Evolutionary conservation across 768 basidiomycete genomes (phyloP).

Genomic region (Cantharellus cinnabarinus): DNA sequence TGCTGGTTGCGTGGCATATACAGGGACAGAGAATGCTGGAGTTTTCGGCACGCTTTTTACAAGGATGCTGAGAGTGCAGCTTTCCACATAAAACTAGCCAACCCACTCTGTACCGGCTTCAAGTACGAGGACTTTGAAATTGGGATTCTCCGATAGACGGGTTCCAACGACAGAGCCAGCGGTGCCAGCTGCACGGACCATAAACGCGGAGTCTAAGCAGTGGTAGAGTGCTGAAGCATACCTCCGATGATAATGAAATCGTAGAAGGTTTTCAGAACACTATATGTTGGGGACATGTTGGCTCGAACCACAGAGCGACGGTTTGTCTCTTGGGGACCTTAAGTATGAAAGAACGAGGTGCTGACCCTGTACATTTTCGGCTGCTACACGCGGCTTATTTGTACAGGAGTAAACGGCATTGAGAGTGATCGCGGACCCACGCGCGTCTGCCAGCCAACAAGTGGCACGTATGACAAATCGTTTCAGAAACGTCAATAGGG

Average conservation of each 20-base stretch:
- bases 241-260: not conserved
- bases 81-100: not conserved
- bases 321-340: no score
- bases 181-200: slow-evolving; percentile 16
- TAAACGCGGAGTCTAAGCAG: not conserved
- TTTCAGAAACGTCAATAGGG: no score
- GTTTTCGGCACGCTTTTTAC: not conserved
- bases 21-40: not conserved
- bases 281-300: not conserved
- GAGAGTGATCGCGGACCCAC: no score
- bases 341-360: no score
- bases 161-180: slow-evolving; percentile 19
- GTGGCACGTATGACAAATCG: no score
- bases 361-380: no score
- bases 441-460: no score
- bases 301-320: not conserved
- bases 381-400: slow-evolving; percentile 9
- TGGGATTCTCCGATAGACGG: slow-evolving; percentile 17
- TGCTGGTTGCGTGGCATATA: not conserved
- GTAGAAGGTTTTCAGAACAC: not conserved
- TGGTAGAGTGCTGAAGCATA: not conserved
- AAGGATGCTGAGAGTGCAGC: not conserved
- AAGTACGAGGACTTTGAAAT: slow-evolving; percentile 17
- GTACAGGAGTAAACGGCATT: no score
- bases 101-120: slow-evolving; percentile 11